These are phyloP conservation scores for Tylopilus rubrobrunneus DNA, from an alignment of 768 basidiomycete genomes.

Conservation along the genomic window DNA sequence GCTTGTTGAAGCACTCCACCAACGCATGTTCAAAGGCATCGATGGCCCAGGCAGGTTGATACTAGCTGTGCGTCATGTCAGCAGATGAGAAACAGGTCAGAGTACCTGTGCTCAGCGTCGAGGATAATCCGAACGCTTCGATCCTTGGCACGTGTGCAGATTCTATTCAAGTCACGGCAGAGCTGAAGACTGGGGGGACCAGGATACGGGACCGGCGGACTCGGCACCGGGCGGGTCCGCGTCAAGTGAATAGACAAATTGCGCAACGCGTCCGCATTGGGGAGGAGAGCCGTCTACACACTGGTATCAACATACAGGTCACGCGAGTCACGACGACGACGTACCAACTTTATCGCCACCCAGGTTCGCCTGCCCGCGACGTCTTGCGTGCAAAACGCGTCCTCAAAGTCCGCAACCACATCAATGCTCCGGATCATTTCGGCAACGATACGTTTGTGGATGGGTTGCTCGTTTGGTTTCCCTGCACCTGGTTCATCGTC, in stretches of 20 bases:
- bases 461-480: no score
- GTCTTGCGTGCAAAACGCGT: no score
- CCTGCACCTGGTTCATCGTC: no score
- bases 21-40: constrained; percentile 75
- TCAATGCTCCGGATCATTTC: no score
- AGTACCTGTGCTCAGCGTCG: constrained; percentile 68
- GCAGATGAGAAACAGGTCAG: no score
- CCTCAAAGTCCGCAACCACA: no score
- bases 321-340: no score
- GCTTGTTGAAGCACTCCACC: constrained; percentile 71
- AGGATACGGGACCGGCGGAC: constrained; percentile 54
- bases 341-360: no score
- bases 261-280: constrained; percentile 55
- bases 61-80: no score
- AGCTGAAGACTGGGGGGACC: constrained; percentile 64
- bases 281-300: constrained; percentile 62
- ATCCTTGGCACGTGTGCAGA: constrained; percentile 61
- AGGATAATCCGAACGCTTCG: constrained; percentile 41
- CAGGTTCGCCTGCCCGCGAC: no score
- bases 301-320: not conserved
- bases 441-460: no score
- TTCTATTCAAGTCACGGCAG: constrained; percentile 54
- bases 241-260: constrained; percentile 60
- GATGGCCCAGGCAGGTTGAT: constrained; percentile 41
- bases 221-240: constrained; percentile 34